These are phyloP conservation scores for Aspergillus flavus DNA, from an alignment of 2,329 filamentous ascomycete genomes.

Conservation along the genomic window DNA sequence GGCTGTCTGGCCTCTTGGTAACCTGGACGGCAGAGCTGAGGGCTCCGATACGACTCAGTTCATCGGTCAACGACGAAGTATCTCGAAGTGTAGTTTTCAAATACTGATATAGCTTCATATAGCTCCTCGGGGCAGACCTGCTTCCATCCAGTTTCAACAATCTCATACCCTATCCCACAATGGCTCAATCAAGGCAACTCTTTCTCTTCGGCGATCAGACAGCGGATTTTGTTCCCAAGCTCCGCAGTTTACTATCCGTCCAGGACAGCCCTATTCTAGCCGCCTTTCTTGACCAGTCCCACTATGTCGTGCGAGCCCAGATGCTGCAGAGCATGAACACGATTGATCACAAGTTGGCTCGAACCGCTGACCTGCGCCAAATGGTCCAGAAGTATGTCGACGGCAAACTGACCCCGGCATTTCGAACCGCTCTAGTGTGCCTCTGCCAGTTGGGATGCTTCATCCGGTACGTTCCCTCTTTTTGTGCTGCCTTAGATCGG, in stretches of 20 bases:
- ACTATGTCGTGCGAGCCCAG: slow-evolving; percentile 13
- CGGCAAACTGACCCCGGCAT: slow-evolving; percentile 2
- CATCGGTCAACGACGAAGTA: no score
- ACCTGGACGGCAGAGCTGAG: no score
- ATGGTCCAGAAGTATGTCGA: slow-evolving; percentile 9
- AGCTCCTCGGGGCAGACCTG: no score
- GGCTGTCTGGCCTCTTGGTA: no score
- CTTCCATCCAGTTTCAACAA: no score
- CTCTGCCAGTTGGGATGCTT: slow-evolving; percentile 14
- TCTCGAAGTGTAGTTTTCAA: no score
- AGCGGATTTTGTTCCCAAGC: slow-evolving; percentile 13
- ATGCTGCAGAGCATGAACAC: slow-evolving; percentile 7
- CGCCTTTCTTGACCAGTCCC: slow-evolving; percentile 13
- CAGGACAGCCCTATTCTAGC: slow-evolving; percentile 10
- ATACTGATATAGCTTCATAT: no score
- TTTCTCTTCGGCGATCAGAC: slow-evolving; percentile 26
- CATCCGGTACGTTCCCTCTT: slow-evolving; percentile 4
- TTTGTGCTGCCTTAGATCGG: no score
- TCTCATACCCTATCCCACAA: background rate
- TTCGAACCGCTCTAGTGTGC: slow-evolving; percentile 14
- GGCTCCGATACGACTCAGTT: no score
- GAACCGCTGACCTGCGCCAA: slow-evolving; percentile 12
- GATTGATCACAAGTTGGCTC: slow-evolving; percentile 5
- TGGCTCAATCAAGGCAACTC: background rate
- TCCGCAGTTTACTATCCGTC: background rate